phyloP scores from a whole-genome alignment of 805 yeast genomes.

The Clavispora phyllophila region DNA sequence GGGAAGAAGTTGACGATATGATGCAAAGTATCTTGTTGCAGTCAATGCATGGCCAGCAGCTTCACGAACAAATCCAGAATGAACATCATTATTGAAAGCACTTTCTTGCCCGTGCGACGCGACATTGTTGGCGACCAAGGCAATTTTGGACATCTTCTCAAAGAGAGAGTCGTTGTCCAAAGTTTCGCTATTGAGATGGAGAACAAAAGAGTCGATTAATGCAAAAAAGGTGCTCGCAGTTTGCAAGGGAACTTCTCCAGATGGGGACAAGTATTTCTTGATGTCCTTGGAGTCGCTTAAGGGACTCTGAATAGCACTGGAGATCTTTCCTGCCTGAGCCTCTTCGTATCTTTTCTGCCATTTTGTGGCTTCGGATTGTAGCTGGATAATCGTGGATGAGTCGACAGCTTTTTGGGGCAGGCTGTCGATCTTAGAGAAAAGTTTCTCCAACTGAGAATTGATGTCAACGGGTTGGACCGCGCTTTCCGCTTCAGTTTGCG shows the following conservation, averaged over 20 bases:
- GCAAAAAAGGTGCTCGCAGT: slow-evolving; percentile 44
- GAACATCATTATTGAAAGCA: slow-evolving; percentile 27
- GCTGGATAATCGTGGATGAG: neutral
- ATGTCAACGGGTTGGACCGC: slow-evolving; percentile 1
- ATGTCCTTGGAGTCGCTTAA: slow-evolving; percentile 21
- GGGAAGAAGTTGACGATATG: slow-evolving; percentile 63
- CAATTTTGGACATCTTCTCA: slow-evolving; percentile 46
- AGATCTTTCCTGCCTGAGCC: slow-evolving; percentile 32
- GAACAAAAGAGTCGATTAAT: slow-evolving; percentile 42
- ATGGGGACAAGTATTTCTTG: slow-evolving; percentile 23
- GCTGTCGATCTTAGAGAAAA: slow-evolving; percentile 25
- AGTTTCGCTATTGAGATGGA: slow-evolving; percentile 23
- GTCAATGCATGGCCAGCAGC: slow-evolving; percentile 73
- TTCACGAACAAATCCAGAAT: slow-evolving; percentile 50
- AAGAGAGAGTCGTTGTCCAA: slow-evolving; percentile 40
- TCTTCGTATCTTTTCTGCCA: slow-evolving; percentile 53
- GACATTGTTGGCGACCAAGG: slow-evolving; percentile 40
- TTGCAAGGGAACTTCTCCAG: slow-evolving; percentile 45
- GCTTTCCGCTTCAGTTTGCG: neutral
- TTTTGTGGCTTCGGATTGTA: slow-evolving; percentile 30
- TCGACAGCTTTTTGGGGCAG: slow-evolving; percentile 5
- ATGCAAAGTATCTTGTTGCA: slow-evolving; percentile 66
- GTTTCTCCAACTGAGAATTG: slow-evolving; percentile 18
- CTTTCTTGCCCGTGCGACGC: slow-evolving; percentile 28
- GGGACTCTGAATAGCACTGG: slow-evolving; percentile 16